Evolutionary conservation across 352 stramenopile genomes (phyloP), one percentile per base, ranked within the genome.

Genomic region (Phytopythium chamaehyphon): DNA sequence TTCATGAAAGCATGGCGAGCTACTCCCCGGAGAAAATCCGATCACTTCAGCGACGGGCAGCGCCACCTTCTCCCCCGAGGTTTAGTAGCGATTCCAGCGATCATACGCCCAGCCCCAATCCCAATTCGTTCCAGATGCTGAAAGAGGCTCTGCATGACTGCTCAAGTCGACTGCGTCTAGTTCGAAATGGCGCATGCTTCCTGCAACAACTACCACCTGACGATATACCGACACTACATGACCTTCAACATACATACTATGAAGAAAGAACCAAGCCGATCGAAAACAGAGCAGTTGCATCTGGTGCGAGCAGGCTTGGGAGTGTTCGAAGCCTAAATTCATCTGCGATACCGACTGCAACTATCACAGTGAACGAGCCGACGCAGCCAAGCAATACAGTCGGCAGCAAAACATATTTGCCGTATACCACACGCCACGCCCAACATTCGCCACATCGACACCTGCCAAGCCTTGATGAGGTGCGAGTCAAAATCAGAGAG

Each of bases 341-440:
- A 5, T 33, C 28, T 9, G 28, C 9, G 28, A 33, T 33, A 33
- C 28, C 28, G 28, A 33, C 28, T 33, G 5, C 28, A 33, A 42
- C n/a, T 14, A 9, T 9, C 14, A 14, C 37, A n/a, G 14, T 14
- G 7, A 14, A 42, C 6, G 15, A n/a, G n/a, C 6, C 37, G 37
- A 14, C 15, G n/a, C 37, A n/a, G 18, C 33, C 12, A 14, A 33
- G 8, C 19, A 43, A 7, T 5, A n/a, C 9, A 11, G 23, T 26
- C 6, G 45, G 54, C 22, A 40, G 21, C 12, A 36, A n/a, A 22
- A 65, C 51, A 49, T 89, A 91, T 40, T 47, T 91, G 40, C 71
- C 77, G 9, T 91, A 91, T 62, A 91, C 80, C 40, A 84, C 75
- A 3, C 70, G 80, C 21, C 57, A 67, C 21, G 59, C 66, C 21